Percentiles rank a stretch among this genome's conserved stretches.
Evolutionary conservation across 441 rosid genomes (phyloP).

Genomic region (Populus hybrid): DNA sequence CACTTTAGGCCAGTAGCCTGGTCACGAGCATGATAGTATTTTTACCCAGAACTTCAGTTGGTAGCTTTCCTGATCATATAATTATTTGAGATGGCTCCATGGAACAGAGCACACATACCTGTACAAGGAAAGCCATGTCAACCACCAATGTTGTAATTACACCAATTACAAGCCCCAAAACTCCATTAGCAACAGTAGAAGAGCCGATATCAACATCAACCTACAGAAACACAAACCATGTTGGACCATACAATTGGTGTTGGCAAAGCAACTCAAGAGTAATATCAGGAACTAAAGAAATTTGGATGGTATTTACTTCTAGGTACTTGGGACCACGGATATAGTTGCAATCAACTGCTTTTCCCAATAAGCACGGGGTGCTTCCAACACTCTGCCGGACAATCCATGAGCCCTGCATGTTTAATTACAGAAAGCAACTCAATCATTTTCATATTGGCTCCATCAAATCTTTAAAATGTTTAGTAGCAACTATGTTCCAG

Average conservation of each 20-base stretch:
- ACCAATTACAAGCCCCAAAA: constrained; percentile 91
- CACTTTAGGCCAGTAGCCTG: background rate
- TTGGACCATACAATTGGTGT: background rate
- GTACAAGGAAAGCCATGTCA: constrained; percentile 99
- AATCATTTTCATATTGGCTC: background rate
- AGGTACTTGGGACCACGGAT: constrained; percentile 78
- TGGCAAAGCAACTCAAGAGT: background rate
- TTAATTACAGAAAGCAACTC: constrained; percentile 17
- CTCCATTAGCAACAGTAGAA: constrained; percentile 98
- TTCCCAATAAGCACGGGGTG: constrained; percentile 97
- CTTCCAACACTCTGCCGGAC: constrained; percentile 99
- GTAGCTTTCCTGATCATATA: background rate
- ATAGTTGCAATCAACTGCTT: constrained; percentile 95
- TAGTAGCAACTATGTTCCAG: background rate
- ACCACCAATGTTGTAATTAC: constrained; percentile 91
- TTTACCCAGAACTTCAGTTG: background rate
- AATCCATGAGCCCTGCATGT: constrained; percentile 92
- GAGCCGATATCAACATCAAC: constrained; percentile 98
- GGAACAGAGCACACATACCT: constrained; percentile 40
- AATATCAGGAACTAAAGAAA: constrained; percentile 6
- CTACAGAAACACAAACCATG: constrained; percentile 35
- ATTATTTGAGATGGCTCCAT: background rate
- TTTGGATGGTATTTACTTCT: constrained; percentile 45
- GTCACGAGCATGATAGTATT: background rate
- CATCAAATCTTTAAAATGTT: background rate